phyloP scores from a whole-genome alignment of 139 green algal genomes.

The Closterium sp. region DNA sequence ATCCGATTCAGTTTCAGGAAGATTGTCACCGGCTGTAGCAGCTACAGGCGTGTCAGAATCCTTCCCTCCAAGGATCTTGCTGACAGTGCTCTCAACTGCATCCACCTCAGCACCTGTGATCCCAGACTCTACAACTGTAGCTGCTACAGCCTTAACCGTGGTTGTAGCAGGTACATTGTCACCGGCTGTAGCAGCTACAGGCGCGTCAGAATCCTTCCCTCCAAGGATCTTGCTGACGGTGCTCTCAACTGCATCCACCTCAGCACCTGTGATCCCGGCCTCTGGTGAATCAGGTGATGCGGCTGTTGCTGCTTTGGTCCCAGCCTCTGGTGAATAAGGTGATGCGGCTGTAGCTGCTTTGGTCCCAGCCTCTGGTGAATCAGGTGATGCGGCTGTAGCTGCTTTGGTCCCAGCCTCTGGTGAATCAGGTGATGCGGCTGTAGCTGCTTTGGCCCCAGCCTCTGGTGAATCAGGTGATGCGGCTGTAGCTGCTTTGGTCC shows the following conservation, averaged over 20 bases:
- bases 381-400: background rate
- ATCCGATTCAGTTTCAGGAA: background rate
- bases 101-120: background rate
- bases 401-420: background rate
- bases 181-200: background rate
- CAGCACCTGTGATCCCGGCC: background rate
- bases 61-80: background rate
- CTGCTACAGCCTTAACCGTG: background rate
- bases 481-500: too few relatives aligned
- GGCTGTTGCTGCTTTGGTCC: background rate
- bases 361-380: background rate
- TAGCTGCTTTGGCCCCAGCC: background rate
- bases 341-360: background rate
- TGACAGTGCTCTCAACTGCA: background rate
- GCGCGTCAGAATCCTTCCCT: background rate
- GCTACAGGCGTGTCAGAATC: background rate
- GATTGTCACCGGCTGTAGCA: background rate
- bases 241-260: background rate
- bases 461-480: too few relatives aligned
- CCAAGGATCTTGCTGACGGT: background rate
- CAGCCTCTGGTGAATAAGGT: background rate
- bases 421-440: too few relatives aligned
- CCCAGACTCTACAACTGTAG: background rate
- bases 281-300: background rate
- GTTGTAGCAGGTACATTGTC: background rate